Evolutionary conservation across 768 basidiomycete species (phyloP).

Genomic region (Lentinula raphanica): DNA sequence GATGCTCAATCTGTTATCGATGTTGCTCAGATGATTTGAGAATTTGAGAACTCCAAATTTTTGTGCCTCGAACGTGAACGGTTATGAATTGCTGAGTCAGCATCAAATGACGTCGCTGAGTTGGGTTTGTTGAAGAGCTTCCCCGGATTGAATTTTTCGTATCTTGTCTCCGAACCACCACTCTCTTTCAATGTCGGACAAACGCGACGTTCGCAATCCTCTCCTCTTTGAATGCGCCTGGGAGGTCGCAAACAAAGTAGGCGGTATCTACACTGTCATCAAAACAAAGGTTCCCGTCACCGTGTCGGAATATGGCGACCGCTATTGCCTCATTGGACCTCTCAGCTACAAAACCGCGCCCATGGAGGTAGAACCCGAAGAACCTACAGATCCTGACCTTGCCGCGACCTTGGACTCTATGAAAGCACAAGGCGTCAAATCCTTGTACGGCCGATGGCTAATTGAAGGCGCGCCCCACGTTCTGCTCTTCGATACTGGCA

Average conservation of each 20-base stretch:
- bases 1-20: not conserved
- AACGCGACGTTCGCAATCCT: slow-evolving; percentile 73
- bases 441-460: slow-evolving; percentile 95
- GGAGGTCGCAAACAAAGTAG: slow-evolving; percentile 99
- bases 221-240: slow-evolving; percentile 93
- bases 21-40: not conserved
- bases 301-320: slow-evolving; percentile 89
- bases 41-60: too few relatives aligned
- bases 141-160: not conserved
- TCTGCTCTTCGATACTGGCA: slow-evolving; percentile 92
- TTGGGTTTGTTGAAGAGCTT: too few relatives aligned
- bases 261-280: slow-evolving; percentile 99
- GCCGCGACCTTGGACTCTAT: slow-evolving; percentile 73
- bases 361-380: slow-evolving; percentile 96
- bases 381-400: slow-evolving; percentile 78
- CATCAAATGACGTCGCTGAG: slow-evolving; percentile 5
- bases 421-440: slow-evolving; percentile 88
- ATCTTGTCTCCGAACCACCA: slow-evolving; percentile 14
- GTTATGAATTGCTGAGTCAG: not conserved
- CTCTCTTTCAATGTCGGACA: slow-evolving; percentile 29
- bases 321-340: slow-evolving; percentile 96
- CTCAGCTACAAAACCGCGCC: slow-evolving; percentile 97
- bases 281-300: slow-evolving; percentile 99
- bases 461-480: slow-evolving; percentile 96
- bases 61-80: not conserved